Base-by-base conservation (phyloP, 139 green algal genomes). In the Picochlorum sp. region DNA sequence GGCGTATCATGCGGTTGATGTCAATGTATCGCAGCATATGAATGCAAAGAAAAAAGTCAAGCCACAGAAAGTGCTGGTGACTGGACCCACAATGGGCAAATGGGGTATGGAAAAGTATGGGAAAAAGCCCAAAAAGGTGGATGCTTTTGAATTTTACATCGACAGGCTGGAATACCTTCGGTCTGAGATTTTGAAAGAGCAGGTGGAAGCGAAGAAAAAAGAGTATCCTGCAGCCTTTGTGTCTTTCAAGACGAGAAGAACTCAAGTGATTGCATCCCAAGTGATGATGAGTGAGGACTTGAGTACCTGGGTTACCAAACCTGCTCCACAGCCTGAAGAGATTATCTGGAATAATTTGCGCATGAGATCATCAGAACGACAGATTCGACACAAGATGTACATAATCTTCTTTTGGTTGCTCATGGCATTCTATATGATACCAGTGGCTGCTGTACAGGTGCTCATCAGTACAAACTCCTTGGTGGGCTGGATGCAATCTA, bases 191-290 rank as follows among this genome's bases (percentile, higher is more conserved):
- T 10, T 13, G 0, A 38, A 47, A 14, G 63, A 68, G 13, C 55
- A 62, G 23, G 55, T 45, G 13, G 16, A 34, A 21, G 60, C 68
- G 6, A 28, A 24, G 37, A 15, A 45, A 20, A 26, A 23, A 3
- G 62, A 63, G 34, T 34, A 72, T 24, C 61, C 74, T n/a, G 62
- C 81, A 41, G 81, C 79, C 1, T 86, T 87, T 41, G 79, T 86
- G 3, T 87, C 79, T 2, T 87, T 87, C 73, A 70, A 70, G 61
- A 59, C 70, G 24, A 51, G 79, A 54, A 31, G 16, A n/a, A 28
- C 68, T 41, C 68, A 74, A 56, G 75, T 76, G 15, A 18, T 79
- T 41, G 79, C 77, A 15, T 57, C 79, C 23, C 66, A 60, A 7
- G 45, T 58, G 1, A 72, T 87, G 28, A 68, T 78, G 37, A 61